Base-by-base conservation (phyloP, 805 yeast genomes). In the Spathaspora boniae region DNA sequence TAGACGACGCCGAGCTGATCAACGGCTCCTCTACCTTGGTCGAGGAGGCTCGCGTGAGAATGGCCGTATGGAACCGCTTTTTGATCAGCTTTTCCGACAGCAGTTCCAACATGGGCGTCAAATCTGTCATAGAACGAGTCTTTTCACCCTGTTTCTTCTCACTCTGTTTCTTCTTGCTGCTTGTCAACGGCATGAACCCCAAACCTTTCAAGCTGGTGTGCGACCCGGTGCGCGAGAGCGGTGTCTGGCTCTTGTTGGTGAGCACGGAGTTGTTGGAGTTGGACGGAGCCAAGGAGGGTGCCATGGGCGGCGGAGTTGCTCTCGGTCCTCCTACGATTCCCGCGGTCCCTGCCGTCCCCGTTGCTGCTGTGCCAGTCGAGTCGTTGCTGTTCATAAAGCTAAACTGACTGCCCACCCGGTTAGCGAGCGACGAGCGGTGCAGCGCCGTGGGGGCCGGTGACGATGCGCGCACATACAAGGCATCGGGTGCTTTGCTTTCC, bases 131-230 rank as follows among this genome's bases (percentile, higher is more conserved):
- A n/a, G n/a, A n/a, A n/a, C n/a, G n/a, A n/a, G n/a, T n/a, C n/a
- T n/a, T n/a, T n/a, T n/a, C n/a, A n/a, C 27, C 28, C 44, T 32
- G 34, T 43, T 43, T 21, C 25, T 28, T 23, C n/a, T 6, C 8
- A 8, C 17, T 26, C 25, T 24, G 23, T 22, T 14, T 25, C 30
- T 20, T 17, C 31, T 53, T 50, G 22, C 38, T 43, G 6, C 47
- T 54, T 34, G 51, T 62, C 43, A 63, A 60, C 4, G 68, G 60
- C 0, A 61, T 52, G 16, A 63, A 45, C 4, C 54, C 50, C 8
- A 60, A 44, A 5, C 54, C 50, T 5, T 60, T 44, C 31, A 60
- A 49, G 25, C 57, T 46, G 14, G 42, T 19, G 19, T 35, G 38
- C 8, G 42, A 38, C 9, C 26, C 15, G 20, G 22, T 17, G 16